phyloP scores from a whole-genome alignment of 441 rosid species.

The Adansonia grandidieri region DNA sequence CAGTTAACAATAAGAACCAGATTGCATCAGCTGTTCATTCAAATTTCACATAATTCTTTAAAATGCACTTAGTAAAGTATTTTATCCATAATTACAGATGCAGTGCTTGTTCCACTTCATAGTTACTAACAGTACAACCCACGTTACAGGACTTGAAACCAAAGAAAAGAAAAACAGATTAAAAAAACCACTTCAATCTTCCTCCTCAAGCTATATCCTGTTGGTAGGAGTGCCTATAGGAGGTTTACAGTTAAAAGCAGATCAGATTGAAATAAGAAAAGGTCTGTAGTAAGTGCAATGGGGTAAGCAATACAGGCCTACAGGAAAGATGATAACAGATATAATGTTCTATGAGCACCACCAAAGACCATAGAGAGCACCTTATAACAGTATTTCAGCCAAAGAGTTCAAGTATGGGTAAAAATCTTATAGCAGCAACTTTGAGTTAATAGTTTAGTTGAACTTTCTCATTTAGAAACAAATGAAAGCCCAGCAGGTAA shows the following conservation, averaged over 20 bases:
- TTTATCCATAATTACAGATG: slow-evolving; percentile 8
- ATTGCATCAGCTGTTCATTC: background rate
- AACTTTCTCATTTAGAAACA: background rate
- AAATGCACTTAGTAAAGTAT: background rate
- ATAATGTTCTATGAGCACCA: slow-evolving; percentile 15
- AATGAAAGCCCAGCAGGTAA: background rate
- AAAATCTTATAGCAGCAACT: background rate
- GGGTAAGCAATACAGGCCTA: background rate
- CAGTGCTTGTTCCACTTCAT: background rate
- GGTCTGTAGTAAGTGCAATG: background rate
- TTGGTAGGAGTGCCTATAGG: background rate
- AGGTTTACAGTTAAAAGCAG: background rate
- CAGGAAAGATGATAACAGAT: background rate
- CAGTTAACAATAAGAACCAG: background rate
- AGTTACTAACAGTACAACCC: background rate
- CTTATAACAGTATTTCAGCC: background rate
- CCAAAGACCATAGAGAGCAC: background rate
- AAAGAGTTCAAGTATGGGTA: background rate
- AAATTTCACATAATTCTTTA: slow-evolving; percentile 11
- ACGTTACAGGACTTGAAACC: background rate
- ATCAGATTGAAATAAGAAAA: background rate
- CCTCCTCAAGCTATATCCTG: slow-evolving; percentile 3
- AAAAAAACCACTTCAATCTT: background rate
- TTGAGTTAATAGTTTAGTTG: background rate
- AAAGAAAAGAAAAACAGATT: background rate